Percentiles rank a stretch among this genome's conserved stretches.
Evolutionary conservation across 495 filamentous ascomycete genomes (phyloP).

Genomic region (Sporormia fimetaria): DNA sequence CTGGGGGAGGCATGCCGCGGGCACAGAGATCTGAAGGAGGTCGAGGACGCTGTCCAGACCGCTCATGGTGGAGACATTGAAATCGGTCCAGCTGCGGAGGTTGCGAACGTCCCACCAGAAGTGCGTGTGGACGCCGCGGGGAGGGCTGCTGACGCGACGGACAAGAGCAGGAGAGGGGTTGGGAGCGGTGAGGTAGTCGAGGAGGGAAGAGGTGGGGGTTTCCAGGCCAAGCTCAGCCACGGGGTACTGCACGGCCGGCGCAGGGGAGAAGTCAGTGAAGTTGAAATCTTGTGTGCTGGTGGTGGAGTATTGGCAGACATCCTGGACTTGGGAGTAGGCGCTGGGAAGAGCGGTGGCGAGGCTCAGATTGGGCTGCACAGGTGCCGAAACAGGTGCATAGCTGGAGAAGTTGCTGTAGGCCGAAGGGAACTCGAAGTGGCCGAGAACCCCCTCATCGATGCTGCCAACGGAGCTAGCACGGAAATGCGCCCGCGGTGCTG

Average conservation of each 20-base stretch:
- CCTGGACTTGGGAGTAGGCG: conserved; percentile 18
- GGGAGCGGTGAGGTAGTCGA: conserved; percentile 63
- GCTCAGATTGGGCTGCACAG: conserved; percentile 20
- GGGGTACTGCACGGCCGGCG: conserved; percentile 32
- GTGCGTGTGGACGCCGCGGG: conserved; percentile 61
- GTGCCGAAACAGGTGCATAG: conserved; percentile 40
- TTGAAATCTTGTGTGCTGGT: conserved; percentile 25
- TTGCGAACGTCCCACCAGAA: conserved; percentile 95
- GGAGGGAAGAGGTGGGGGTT: conserved; percentile 52
- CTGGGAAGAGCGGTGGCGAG: conserved; percentile 21
- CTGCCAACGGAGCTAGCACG: conserved; percentile 47
- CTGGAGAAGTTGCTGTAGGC: conserved; percentile 68
- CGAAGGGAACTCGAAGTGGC: conserved; percentile 64
- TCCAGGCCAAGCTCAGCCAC: conserved; percentile 29
- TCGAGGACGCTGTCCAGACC: conserved; percentile 58
- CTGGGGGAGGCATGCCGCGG: conserved; percentile 50
- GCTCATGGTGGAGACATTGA: conserved; percentile 60
- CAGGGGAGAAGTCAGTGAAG: conserved; percentile 37
- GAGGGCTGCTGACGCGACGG: conserved; percentile 60
- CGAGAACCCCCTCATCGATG: conserved; percentile 54
- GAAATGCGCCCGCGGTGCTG: conserved; percentile 35
- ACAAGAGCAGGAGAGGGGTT: conserved; percentile 77
- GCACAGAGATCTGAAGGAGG: conserved; percentile 62
- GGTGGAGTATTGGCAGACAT: conserved; percentile 11
- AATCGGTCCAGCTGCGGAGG: conserved; percentile 66